These are phyloP conservation scores for Letharia columbiana DNA, from an alignment of 495 filamentous ascomycete species.

Conservation along the genomic window DNA sequence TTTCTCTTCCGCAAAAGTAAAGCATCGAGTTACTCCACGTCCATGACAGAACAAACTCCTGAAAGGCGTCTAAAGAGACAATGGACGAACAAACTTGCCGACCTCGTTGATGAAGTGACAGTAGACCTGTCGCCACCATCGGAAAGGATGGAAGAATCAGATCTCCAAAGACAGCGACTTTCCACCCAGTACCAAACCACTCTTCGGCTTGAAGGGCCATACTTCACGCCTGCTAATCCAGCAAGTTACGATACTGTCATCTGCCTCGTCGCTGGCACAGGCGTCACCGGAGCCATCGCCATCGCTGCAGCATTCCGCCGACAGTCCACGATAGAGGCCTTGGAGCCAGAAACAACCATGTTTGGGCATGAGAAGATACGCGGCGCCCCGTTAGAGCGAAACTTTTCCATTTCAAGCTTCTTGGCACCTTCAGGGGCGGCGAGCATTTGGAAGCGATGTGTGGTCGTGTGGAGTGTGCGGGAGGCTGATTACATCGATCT, in stretches of 20 bases:
- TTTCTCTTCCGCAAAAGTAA: conserved; percentile 29
- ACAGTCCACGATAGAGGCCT: background rate
- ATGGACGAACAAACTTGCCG: conserved; percentile 27
- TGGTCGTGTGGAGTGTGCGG: conserved; percentile 29
- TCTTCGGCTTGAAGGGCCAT: conserved; percentile 33
- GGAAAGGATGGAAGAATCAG: background rate
- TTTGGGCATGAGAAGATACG: background rate
- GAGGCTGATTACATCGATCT: conserved; percentile 25
- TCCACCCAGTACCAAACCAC: conserved; percentile 10
- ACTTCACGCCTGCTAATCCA: conserved; percentile 31
- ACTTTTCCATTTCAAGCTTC: background rate
- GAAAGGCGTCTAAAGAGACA: conserved; percentile 16
- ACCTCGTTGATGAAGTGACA: conserved; percentile 17
- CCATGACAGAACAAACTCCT: conserved; percentile 1
- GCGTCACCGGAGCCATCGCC: conserved; percentile 29
- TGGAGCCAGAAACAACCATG: background rate
- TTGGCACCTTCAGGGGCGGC: background rate
- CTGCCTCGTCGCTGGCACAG: conserved; percentile 31
- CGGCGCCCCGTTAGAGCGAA: background rate
- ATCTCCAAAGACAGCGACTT: background rate
- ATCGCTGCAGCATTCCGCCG: conserved; percentile 27
- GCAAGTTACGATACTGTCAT: conserved; percentile 26
- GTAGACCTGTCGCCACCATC: background rate
- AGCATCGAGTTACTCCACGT: background rate
- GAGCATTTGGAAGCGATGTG: conserved; percentile 23